These are phyloP conservation scores for Rubia occidens DNA, from an alignment of 305 asterid genomes.

Conservation along the genomic window DNA sequence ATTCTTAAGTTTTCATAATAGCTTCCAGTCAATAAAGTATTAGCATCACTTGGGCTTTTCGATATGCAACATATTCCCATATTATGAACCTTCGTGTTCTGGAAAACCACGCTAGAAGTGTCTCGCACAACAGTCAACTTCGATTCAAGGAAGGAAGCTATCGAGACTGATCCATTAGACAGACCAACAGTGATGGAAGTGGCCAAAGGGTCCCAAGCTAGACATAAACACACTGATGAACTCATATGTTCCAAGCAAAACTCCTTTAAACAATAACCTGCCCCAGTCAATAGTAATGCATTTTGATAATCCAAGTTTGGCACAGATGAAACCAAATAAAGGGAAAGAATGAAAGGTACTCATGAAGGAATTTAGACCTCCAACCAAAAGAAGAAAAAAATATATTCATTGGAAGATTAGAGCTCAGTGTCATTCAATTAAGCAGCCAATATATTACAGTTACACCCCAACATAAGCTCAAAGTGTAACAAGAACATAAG, in stretches of 20 bases:
- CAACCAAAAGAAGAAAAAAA: background rate
- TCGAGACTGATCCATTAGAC: conserved; percentile 73
- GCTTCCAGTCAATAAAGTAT: conserved; percentile 67
- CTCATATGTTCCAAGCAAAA: conserved; percentile 40
- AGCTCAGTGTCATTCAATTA: background rate
- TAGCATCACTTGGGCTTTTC: conserved; percentile 58
- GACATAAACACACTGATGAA: conserved; percentile 82
- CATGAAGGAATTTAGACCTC: background rate
- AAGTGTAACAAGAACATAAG: background rate
- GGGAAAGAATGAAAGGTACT: background rate
- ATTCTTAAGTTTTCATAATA: conserved; percentile 70
- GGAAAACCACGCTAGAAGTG: conserved; percentile 54
- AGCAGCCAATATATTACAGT: background rate
- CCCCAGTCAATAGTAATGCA: background rate
- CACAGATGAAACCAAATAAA: background rate
- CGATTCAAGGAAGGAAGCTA: conserved; percentile 51
- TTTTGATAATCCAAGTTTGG: background rate
- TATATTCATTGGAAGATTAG: background rate
- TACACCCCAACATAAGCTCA: background rate
- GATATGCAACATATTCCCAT: conserved; percentile 86
- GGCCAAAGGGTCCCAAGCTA: conserved; percentile 70
- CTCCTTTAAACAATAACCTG: conserved; percentile 48
- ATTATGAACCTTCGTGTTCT: conserved; percentile 48
- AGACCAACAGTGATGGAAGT: conserved; percentile 67
- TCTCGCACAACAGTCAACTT: conserved; percentile 32